phyloP scores from a whole-genome alignment of 148 eudicot genomes.

The Chenopodium berlandieri region DNA sequence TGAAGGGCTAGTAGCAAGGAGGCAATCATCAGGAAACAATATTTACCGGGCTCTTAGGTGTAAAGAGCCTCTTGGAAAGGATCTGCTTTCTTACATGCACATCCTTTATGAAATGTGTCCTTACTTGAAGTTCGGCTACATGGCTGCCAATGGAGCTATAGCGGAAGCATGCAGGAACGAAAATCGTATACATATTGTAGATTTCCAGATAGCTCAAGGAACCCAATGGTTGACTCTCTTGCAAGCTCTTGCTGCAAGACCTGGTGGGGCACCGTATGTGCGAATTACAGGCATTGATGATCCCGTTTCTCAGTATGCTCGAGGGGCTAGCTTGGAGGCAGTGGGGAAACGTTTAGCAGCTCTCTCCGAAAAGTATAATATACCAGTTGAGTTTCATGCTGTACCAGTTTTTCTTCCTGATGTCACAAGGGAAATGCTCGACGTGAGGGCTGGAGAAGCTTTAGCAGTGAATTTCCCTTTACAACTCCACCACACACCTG shows the following conservation, averaged over 20 bases:
- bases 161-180: conserved; percentile 83
- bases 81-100: conserved; percentile 84
- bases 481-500: conserved; percentile 90
- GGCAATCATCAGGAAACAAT: conserved; percentile 64
- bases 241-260: conserved; percentile 84
- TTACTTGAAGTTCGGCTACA: conserved; percentile 81
- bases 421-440: conserved; percentile 64
- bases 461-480: conserved; percentile 85
- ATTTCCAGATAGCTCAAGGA: conserved; percentile 85
- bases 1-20: conserved; percentile 78
- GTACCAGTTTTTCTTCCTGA: conserved; percentile 64
- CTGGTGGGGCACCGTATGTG: conserved; percentile 73
- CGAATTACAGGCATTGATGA: conserved; percentile 91
- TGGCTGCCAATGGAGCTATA: conserved; percentile 93
- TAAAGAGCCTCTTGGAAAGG: conserved; percentile 72
- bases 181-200: conserved; percentile 73
- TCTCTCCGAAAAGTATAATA: conserved; percentile 57
- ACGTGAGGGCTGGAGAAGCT: conserved; percentile 70
- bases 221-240: conserved; percentile 91
- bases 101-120: conserved; percentile 86
- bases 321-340: conserved; percentile 61
- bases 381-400: conserved; percentile 67
- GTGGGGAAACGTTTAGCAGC: conserved; percentile 54
- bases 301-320: conserved; percentile 66
- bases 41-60: conserved; percentile 73